Conservation (phyloP, 2,329 filamentous ascomycete genomes). For the Xylariales sp. region DNA sequence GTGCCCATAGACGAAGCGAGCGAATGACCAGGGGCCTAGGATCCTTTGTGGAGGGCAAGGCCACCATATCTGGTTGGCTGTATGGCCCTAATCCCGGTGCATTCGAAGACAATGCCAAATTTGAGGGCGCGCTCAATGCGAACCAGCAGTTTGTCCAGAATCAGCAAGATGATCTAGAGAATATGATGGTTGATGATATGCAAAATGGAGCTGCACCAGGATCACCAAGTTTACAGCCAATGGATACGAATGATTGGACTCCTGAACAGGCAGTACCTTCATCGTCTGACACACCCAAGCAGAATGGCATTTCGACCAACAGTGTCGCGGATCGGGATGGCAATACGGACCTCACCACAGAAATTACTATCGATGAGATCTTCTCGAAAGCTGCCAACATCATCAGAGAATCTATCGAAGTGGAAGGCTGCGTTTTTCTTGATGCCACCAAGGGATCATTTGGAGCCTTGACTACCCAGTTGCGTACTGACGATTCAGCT, state of each 20-base stretch:
- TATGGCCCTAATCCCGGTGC: slow-evolving; percentile 7
- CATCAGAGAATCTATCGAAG: slow-evolving; percentile 35
- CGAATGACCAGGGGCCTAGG: slow-evolving; percentile 16
- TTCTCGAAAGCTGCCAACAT: slow-evolving; percentile 39
- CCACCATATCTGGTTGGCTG: slow-evolving; percentile 14
- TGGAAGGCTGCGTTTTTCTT: slow-evolving; percentile 32
- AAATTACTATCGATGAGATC: slow-evolving; percentile 13
- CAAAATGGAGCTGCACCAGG: too few species aligned
- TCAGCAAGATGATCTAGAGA: too few species aligned
- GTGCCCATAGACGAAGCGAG: slow-evolving; percentile 10
- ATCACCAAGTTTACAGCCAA: too few species aligned
- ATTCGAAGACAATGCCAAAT: slow-evolving; percentile 9
- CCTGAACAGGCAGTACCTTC: too few species aligned
- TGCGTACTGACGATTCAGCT: background rate
- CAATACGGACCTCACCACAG: too few species aligned
- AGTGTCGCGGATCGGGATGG: too few species aligned
- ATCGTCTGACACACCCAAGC: too few species aligned
- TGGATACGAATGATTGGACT: too few species aligned
- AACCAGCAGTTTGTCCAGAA: too few species aligned
- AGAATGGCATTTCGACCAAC: too few species aligned
- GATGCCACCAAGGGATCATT: slow-evolving; percentile 20
- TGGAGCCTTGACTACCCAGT: slow-evolving; percentile 1
- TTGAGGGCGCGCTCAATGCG: slow-evolving; percentile 15
- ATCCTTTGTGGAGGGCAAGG: slow-evolving; percentile 15
- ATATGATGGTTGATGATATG: too few species aligned